Percentiles rank a stretch among this genome's conserved stretches.
Evolutionary conservation across 345 rosid species (phyloP).

Genomic region (Populus deltoides): DNA sequence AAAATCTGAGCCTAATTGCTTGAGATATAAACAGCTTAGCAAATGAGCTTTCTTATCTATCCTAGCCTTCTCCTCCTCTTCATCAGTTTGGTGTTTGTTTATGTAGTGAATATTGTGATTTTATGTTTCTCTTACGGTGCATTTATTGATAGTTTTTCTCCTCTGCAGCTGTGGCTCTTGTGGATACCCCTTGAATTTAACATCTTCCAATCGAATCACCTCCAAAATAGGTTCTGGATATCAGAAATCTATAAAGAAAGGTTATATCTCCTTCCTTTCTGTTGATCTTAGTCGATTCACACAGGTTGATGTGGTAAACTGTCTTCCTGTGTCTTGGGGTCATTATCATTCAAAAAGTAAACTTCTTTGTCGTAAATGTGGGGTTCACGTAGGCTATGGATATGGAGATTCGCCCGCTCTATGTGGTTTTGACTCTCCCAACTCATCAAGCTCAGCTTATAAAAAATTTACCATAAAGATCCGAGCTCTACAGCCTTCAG

Average conservation of each 20-base stretch:
- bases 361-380: conserved; percentile 65
- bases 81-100: not conserved
- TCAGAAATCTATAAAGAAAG: conserved; percentile 42
- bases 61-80: not conserved
- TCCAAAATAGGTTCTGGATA: conserved; percentile 45
- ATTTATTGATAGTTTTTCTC: conserved; percentile 7
- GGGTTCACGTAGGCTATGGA: conserved; percentile 59
- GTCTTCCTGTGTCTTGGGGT: conserved; percentile 47
- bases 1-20: too few species aligned
- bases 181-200: conserved; percentile 57
- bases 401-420: conserved; percentile 51
- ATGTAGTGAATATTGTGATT: not conserved
- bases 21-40: not conserved
- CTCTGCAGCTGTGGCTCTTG: conserved; percentile 60
- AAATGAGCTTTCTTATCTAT: conserved; percentile 5
- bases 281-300: conserved; percentile 62
- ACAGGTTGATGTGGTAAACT: conserved; percentile 57
- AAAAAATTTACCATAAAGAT: conserved; percentile 52
- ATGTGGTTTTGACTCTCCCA: conserved; percentile 52
- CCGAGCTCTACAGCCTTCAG: conserved; percentile 52
- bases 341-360: conserved; percentile 45
- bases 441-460: conserved; percentile 35
- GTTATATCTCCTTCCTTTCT: conserved; percentile 42
- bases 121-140: not conserved
- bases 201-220: conserved; percentile 44